Evolutionary conservation across 768 basidiomycete species (phyloP).

Genomic region (Russula brevipes): DNA sequence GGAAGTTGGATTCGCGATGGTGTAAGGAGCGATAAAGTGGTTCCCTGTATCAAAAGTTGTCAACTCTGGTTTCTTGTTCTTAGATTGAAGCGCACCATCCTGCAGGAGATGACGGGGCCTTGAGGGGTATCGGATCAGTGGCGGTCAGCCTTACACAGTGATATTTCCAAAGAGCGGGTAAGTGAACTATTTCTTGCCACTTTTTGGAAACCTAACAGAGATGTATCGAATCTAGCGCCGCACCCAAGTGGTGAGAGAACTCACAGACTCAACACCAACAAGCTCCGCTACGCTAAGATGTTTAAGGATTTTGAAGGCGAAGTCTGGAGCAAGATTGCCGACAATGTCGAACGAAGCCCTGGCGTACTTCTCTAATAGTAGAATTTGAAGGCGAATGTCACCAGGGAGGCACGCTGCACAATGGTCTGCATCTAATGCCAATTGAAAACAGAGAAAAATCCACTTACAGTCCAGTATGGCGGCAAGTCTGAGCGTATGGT

Average conservation of each 20-base stretch:
- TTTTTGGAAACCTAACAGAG: slow-evolving; percentile 39
- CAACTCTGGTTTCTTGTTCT: background rate
- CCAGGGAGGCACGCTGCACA: slow-evolving; percentile 68
- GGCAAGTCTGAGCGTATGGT: slow-evolving; percentile 40
- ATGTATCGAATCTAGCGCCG: background rate
- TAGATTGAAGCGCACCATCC: slow-evolving; percentile 55
- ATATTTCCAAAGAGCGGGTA: slow-evolving; percentile 71
- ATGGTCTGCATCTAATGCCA: slow-evolving; percentile 11
- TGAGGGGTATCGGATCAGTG: slow-evolving; percentile 63
- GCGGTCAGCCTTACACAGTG: slow-evolving; percentile 70
- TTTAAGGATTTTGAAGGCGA: slow-evolving; percentile 60
- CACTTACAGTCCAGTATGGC: slow-evolving; percentile 57
- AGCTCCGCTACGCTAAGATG: slow-evolving; percentile 56
- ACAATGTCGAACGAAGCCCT: slow-evolving; percentile 80
- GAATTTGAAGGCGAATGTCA: slow-evolving; percentile 78
- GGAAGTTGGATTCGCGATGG: slow-evolving; percentile 82
- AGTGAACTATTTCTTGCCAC: slow-evolving; percentile 44
- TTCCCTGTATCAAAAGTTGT: slow-evolving; percentile 37
- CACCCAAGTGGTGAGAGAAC: slow-evolving; percentile 22
- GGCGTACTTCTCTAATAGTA: slow-evolving; percentile 78
- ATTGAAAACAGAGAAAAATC: slow-evolving; percentile 2
- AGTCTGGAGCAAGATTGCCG: slow-evolving; percentile 59
- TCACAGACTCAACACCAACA: slow-evolving; percentile 51
- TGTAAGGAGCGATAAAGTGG: slow-evolving; percentile 76
- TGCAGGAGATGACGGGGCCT: slow-evolving; percentile 55